Base-by-base conservation (phyloP, 345 rosid species). In the Eucalyptus marginata region DNA sequence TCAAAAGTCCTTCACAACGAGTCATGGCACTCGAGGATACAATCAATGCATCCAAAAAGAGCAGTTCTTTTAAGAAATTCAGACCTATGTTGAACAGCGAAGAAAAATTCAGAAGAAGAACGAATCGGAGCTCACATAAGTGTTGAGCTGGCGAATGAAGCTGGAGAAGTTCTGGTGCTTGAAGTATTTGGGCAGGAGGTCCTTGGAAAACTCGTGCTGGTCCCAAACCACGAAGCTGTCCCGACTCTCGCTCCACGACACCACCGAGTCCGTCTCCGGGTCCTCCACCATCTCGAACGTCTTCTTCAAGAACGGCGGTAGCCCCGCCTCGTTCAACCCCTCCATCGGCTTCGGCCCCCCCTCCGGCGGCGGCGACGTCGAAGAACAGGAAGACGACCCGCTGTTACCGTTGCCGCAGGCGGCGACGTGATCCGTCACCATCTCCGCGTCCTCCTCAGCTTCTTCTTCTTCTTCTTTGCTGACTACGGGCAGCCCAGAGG, bases 141-240 rank as follows among this genome's bases (percentile, higher is more conserved):
- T 93, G 90, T 95, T 95, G 90, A 95, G 95, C 89, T 95, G 97
- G 58, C 97, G 94, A 86, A 95, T 86, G 88, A 95, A 95, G 91
- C 96, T 95, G n/a, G 97, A 93, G 92, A 95, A 95, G 84, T 95
- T 95, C 31, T 87, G 92, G 94, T 95, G 97, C 90, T 95, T 95
- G 92, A 95, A 95, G 92, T 92, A 95, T 90, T 92, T 94, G 3
- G 96, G 97, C 49, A 95, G 94, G 15, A 95, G 90, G 64, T 43
- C 86, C 83, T 90, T 91, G 0, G 96, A 92, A 90, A 95, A 92
- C 87, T 88, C 88, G 51, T 91, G 91, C 49, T 92, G 88, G 89
- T 95, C 94, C 97, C 95, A 94, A 49, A 95, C 93, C 46, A 94
- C 90, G 91, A 94, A 94, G 95, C 95, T 94, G 24, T 88, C 85